These are phyloP conservation scores for Leavenworthia alabamica DNA, from an alignment of 345 rosid genomes.

Conservation along the genomic window DNA sequence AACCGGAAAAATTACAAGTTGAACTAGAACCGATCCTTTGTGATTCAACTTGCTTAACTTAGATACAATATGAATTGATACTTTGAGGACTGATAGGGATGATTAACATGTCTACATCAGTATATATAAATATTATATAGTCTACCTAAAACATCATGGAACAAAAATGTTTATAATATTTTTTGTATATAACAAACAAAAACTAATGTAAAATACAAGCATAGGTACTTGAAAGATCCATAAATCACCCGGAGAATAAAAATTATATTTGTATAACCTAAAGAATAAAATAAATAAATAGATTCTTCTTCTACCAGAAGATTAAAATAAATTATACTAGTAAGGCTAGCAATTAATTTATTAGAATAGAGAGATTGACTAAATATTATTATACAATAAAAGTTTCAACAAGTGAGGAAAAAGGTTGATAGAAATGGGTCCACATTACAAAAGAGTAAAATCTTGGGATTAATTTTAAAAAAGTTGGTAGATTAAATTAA, in stretches of 20 bases:
- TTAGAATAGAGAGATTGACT: conserved; percentile 9
- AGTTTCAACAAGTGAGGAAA: neutral
- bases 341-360: conserved; percentile 2
- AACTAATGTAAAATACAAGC: neutral
- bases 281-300: conserved; percentile 9
- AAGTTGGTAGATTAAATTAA: conserved; percentile 18
- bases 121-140: conserved; percentile 6
- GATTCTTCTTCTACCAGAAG: conserved; percentile 15
- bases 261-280: conserved; percentile 1
- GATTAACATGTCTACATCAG: conserved; percentile 24
- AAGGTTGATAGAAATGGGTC: conserved; percentile 14
- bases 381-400: conserved; percentile 20
- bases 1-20: neutral
- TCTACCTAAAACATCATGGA: conserved; percentile 25
- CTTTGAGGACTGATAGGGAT: neutral
- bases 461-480: conserved; percentile 19
- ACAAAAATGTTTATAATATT: conserved; percentile 20
- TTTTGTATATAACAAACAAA: conserved; percentile 2
- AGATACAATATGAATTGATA: conserved; percentile 12
- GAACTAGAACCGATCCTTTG: neutral
- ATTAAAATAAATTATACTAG: neutral
- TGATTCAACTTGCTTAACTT: conserved; percentile 6
- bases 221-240: conserved; percentile 3
- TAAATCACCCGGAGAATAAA: conserved; percentile 27
- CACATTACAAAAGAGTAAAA: conserved; percentile 7